Conservation (phyloP, 2,329 filamentous ascomycete species). For the Sporothrix curviconia region DNA sequence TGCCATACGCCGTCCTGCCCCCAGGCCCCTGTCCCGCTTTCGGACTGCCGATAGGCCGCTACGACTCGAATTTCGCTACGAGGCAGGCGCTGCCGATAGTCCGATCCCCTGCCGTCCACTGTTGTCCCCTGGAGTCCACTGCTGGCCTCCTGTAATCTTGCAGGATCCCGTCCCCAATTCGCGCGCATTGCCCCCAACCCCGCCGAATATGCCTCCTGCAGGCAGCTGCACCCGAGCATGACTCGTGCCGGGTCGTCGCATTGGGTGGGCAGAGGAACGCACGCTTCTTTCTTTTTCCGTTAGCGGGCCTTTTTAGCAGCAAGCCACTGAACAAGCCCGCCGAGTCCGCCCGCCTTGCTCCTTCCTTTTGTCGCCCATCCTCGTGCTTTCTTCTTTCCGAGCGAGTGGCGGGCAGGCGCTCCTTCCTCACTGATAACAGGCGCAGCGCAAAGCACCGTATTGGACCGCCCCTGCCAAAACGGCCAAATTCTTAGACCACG, state of each 20-base stretch:
- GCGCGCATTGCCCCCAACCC: background rate
- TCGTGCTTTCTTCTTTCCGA: background rate
- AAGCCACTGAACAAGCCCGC: background rate
- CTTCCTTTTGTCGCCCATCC: background rate
- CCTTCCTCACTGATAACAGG: background rate
- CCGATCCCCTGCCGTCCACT: background rate
- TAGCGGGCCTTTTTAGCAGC: background rate
- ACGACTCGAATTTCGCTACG: no score
- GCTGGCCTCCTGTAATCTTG: no score
- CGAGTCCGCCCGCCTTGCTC: background rate
- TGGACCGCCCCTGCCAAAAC: no score
- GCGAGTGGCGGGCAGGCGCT: no score
- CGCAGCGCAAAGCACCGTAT: conserved; percentile 4
- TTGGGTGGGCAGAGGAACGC: no score
- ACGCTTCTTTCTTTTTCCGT: no score
- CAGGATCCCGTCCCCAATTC: no score
- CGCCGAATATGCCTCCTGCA: background rate
- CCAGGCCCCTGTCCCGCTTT: background rate
- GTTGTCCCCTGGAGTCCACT: no score
- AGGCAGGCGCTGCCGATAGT: background rate
- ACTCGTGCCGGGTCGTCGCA: conserved; percentile 3
- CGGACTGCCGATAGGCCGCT: background rate
- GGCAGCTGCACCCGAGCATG: background rate
- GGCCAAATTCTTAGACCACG: no score
- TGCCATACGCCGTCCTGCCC: background rate